Base-by-base conservation (phyloP, 2,329 filamentous ascomycete species). In the Microdochium paspali region DNA sequence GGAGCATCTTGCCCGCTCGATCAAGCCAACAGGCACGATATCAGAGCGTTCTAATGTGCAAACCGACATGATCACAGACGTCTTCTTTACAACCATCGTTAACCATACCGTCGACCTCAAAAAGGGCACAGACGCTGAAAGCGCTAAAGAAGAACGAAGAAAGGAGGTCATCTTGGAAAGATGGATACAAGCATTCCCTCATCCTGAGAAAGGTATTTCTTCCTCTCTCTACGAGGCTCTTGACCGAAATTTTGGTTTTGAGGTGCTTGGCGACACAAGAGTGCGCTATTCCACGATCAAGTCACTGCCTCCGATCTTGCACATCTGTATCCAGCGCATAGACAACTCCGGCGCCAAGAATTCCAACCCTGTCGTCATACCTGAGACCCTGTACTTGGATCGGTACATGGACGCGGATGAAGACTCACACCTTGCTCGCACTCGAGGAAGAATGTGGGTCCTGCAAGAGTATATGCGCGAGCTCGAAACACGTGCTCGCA, bases 1-100 rank as follows among this genome's bases (percentile, higher is more conserved):
- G 49, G 90, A 91, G 59, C 85, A 93, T 45, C 73, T 96, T n/a
- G 87, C 93, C 58, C 90, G 87, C 46, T 90, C 91, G 2, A 90
- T 97, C 59, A 82, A 77, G 49, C 79, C 88, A 5, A 76, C 76
- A n/a, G 77, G 76, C 3, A 70, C 78, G 28, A 80, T 87, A 50
- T 63, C 69, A 49, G 67, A 74, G 6, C 77, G 64, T 25, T 70
- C 82, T 42, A 85, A 85, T 3, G 85, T 94, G 53, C 91, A 96
- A 63, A 68, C 82, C 20, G 93, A 97, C 61, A 74, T 80, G 48
- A 80, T 95, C 52, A 89, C 89, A 65, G 72, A 87, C 61, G 77
- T 76, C 0, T 81, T 85, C 58, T 82, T 80, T 58, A 79, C 82
- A 53, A 76, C 76, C 15, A 79, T 77, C 39, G 72, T 79, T 50